Percentiles rank a stretch among this genome's conserved stretches.
These are phyloP conservation scores for Neurospora cerealis DNA, from an alignment of 495 filamentous ascomycete genomes.

Conservation along the genomic window DNA sequence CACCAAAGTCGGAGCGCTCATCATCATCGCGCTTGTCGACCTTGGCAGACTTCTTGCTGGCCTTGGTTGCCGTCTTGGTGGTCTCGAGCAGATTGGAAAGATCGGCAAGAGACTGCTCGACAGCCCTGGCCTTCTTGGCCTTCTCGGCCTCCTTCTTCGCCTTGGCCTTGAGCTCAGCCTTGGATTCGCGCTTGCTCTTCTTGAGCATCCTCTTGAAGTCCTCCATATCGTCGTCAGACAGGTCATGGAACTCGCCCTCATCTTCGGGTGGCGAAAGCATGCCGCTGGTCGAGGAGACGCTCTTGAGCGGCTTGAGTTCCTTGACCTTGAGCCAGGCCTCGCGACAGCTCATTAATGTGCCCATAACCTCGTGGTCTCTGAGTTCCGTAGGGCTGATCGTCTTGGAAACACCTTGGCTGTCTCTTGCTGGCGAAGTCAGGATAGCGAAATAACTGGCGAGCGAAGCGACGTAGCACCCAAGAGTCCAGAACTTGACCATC, in stretches of 20 bases:
- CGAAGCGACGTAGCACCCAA: slow-evolving; percentile 74
- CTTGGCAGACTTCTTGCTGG: slow-evolving; percentile 22
- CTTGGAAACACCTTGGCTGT: slow-evolving; percentile 41
- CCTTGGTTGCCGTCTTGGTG: slow-evolving; percentile 28
- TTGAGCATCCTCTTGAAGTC: slow-evolving; percentile 12
- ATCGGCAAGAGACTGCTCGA: slow-evolving; percentile 39
- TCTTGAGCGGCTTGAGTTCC: slow-evolving; percentile 32
- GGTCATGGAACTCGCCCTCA: not conserved
- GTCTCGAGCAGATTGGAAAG: slow-evolving; percentile 32
- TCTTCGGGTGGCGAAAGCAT: slow-evolving; percentile 30
- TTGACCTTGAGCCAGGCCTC: slow-evolving; percentile 73
- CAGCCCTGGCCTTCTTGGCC: slow-evolving; percentile 33
- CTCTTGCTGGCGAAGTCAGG: slow-evolving; percentile 60
- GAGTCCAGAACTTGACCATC: slow-evolving; percentile 62
- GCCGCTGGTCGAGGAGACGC: slow-evolving; percentile 5
- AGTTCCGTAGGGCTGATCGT: slow-evolving; percentile 56
- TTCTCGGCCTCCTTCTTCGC: slow-evolving; percentile 23
- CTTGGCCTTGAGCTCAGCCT: slow-evolving; percentile 19
- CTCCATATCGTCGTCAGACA: slow-evolving; percentile 15
- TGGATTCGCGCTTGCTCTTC: slow-evolving; percentile 21
- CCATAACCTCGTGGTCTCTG: slow-evolving; percentile 83
- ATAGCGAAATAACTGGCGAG: slow-evolving; percentile 91
- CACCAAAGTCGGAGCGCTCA: slow-evolving; percentile 58
- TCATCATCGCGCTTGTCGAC: slow-evolving; percentile 25
- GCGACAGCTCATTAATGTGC: slow-evolving; percentile 66